Percentiles rank a stretch among this genome's conserved stretches.
Conservation (phyloP, 148 eudicot species). For the Pouteria glomerata region DNA sequence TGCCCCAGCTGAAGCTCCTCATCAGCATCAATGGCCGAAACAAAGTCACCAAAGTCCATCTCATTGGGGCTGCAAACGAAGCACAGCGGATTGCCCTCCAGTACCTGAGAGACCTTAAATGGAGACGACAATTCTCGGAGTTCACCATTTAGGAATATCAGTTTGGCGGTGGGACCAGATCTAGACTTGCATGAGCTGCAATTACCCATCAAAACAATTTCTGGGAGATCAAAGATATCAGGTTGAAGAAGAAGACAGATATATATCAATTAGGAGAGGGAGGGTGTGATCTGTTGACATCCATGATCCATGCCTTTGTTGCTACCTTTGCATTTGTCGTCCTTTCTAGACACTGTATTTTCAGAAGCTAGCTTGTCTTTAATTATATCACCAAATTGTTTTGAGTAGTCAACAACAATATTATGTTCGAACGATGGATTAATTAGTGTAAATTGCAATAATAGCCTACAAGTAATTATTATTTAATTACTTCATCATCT, state of each 20-base stretch:
- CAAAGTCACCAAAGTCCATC: constrained; percentile 29
- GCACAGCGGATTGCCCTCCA: not conserved
- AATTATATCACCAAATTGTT: not conserved
- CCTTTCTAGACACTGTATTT: not conserved
- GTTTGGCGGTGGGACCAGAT: constrained; percentile 20
- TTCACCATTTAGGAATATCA: constrained; percentile 25
- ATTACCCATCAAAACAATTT: constrained; percentile 14
- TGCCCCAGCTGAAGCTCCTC: constrained; percentile 29
- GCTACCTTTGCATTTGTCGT: not conserved
- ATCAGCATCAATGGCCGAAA: constrained; percentile 10
- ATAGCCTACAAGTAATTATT: too few relatives aligned
- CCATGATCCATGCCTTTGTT: too few relatives aligned
- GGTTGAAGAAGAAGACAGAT: too few relatives aligned
- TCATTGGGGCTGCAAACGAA: constrained; percentile 36
- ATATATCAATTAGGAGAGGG: too few relatives aligned
- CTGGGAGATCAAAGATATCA: not conserved
- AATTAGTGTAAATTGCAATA: too few relatives aligned
- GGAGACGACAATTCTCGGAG: constrained; percentile 22
- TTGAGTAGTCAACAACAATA: not conserved
- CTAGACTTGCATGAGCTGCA: constrained; percentile 11
- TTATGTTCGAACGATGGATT: not conserved
- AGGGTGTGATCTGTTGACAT: too few relatives aligned
- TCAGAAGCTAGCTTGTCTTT: not conserved
- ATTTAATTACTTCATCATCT: too few relatives aligned
- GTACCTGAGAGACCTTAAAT: constrained; percentile 19